These are phyloP conservation scores for Chaetomiaceae sp. DNA, from an alignment of 2,329 filamentous ascomycete genomes.

Conservation along the genomic window DNA sequence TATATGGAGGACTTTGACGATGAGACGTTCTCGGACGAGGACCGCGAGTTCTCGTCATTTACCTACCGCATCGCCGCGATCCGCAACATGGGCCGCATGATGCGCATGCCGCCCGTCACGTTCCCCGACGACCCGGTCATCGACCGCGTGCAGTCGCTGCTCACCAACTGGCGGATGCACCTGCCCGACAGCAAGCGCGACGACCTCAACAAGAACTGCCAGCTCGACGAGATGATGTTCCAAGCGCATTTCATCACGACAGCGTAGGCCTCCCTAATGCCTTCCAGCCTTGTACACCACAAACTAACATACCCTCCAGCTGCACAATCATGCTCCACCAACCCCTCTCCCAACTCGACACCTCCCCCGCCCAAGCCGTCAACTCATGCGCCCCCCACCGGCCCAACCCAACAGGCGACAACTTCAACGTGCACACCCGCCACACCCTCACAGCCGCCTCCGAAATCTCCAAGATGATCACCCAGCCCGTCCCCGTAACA, in stretches of 20 bases:
- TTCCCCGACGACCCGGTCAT: conserved; percentile 52
- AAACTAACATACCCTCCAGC: conserved; percentile 31
- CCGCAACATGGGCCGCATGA: conserved; percentile 71
- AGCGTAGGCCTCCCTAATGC: conserved; percentile 39
- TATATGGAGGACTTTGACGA: conserved; percentile 74
- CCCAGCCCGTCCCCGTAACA: conserved; percentile 65
- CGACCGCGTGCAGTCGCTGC: conserved; percentile 46
- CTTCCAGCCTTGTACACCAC: too few species aligned
- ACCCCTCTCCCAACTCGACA: conserved; percentile 70
- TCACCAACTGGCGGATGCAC: conserved; percentile 74
- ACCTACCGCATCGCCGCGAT: conserved; percentile 79
- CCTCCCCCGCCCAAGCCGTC: conserved; percentile 52
- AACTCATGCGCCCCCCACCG: conserved; percentile 64
- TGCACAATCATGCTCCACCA: conserved; percentile 74
- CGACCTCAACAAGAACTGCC: conserved; percentile 63
- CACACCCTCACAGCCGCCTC: conserved; percentile 78
- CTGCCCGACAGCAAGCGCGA: conserved; percentile 69
- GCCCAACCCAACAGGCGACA: conserved; percentile 44
- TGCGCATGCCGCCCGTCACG: conserved; percentile 51
- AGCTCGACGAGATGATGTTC: conserved; percentile 85
- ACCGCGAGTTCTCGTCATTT: conserved; percentile 74
- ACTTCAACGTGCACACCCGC: conserved; percentile 65
- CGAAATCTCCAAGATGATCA: conserved; percentile 69
- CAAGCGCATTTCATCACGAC: conserved; percentile 78
- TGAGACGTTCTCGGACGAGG: conserved; percentile 65